Base-by-base conservation (phyloP, 805 yeast species). In the Hanseniaspora meyeri region DNA sequence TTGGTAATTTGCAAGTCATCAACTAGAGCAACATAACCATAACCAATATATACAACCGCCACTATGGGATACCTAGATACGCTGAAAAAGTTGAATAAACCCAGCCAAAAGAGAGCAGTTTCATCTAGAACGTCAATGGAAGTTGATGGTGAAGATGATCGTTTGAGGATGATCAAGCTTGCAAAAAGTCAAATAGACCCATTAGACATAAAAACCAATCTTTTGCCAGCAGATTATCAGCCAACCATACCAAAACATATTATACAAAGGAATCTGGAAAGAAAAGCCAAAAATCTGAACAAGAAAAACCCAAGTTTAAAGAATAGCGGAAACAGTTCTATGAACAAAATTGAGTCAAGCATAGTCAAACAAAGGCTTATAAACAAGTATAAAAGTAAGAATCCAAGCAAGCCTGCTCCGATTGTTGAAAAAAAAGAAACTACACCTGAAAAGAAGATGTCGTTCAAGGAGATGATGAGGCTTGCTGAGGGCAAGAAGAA, bases 181-280 rank as follows among this genome's bases (percentile, higher is more conserved):
- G 36, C 39, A 6, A 29, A 38, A n/a, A 42, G 36, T 19, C 32
- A 49, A 40, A 38, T 50, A 12, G 59, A 55, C 36, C 43, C 51
- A 27, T 40, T 59, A 42, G 59, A 53, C 6, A 59, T 59, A 3
- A 61, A 60, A 7, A 43, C 51, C 20, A 55, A 64, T 9, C 47
- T 66, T 17, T 53, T 69, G 34, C 72, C 71, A 0, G 56, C 58
- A 42, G 61, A 61, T 43, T 69, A 69, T 45, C 60, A 64, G 1
- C 61, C 73, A 52, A 65, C 69, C 14, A 31, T 51, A 19, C 55
- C 55, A 2, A 27, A 45, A 19, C 55, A 51, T 19, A 51, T 51
- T 4, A 37, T 51, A 27, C 37, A 45, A 29, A 76, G 5, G 91
- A 85, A 64, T 88, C 90, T 0, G 87, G 87, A 4, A 87, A 85